A percentile compares a stretch with the other conserved stretches of the same genome.
Evolutionary conservation across 768 basidiomycete genomes (phyloP).

Genomic region (Tricholoma terreum): DNA sequence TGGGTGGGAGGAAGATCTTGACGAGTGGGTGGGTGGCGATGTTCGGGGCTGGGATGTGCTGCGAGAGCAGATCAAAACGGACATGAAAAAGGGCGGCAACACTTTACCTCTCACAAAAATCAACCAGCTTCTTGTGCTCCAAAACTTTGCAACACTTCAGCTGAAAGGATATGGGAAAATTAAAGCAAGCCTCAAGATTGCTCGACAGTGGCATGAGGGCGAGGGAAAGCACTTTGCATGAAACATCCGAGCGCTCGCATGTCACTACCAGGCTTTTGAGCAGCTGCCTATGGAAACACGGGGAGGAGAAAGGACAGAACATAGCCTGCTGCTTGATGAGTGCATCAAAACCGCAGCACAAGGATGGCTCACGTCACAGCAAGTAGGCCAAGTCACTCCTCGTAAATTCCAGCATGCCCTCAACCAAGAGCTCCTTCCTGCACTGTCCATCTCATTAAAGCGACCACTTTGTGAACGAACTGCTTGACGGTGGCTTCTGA

Average conservation of each 20-base stretch:
- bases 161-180: conserved; percentile 20
- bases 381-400: conserved; percentile 29
- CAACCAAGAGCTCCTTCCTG: conserved; percentile 28
- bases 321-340: conserved; percentile 23
- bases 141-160: conserved; percentile 23
- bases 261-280: conserved; percentile 36
- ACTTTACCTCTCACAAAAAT: conserved; percentile 10
- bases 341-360: conserved; percentile 10
- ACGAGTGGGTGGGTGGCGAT: not conserved
- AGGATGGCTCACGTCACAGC: conserved; percentile 19
- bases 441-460: conserved; percentile 24
- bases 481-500: not conserved
- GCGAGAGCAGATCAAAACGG: conserved; percentile 16
- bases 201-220: conserved; percentile 24
- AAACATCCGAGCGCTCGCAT: conserved; percentile 25
- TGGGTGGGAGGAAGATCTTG: not conserved
- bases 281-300: conserved; percentile 26
- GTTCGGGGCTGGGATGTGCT: conserved; percentile 16
- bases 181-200: conserved; percentile 23
- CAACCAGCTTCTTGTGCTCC: conserved; percentile 21
- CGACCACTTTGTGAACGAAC: conserved; percentile 15
- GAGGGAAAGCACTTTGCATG: conserved; percentile 23
- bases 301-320: conserved; percentile 17
- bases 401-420: conserved; percentile 20
- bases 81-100: conserved; percentile 14